Conservation (phyloP, 1,284 basidiomycete genomes). For the Apiotrichum mycotoxinovorans region DNA sequence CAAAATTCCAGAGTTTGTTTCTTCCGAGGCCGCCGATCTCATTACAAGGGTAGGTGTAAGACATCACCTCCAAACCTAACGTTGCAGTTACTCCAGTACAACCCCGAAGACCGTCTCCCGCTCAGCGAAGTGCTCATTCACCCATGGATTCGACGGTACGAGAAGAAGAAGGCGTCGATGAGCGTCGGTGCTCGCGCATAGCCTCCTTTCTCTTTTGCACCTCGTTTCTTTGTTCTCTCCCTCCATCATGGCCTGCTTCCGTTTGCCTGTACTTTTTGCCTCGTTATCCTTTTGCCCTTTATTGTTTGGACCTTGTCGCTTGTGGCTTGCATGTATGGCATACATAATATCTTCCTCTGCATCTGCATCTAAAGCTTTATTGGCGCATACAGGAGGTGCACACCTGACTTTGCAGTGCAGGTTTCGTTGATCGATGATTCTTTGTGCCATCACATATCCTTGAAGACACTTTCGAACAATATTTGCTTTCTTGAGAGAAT, state of each 20-base stretch:
- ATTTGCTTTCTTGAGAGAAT: too few relatives aligned
- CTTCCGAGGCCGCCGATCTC: slow-evolving; percentile 64
- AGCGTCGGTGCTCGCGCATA: slow-evolving; percentile 15
- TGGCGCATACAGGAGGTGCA: too few relatives aligned
- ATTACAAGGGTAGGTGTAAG: slow-evolving; percentile 57
- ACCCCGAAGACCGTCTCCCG: slow-evolving; percentile 76
- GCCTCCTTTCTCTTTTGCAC: too few relatives aligned
- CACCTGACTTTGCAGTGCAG: too few relatives aligned
- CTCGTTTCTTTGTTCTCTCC: too few relatives aligned
- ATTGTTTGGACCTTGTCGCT: background rate
- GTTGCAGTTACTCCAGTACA: slow-evolving; percentile 77
- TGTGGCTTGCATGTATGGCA: background rate
- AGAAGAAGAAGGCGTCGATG: slow-evolving; percentile 35
- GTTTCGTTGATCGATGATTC: too few relatives aligned
- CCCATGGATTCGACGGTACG: slow-evolving; percentile 87
- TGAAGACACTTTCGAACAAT: too few relatives aligned
- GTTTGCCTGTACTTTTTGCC: slow-evolving; percentile 4
- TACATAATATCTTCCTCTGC: background rate
- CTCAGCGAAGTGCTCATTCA: slow-evolving; percentile 77
- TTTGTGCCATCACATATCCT: too few relatives aligned
- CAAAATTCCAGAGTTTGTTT: slow-evolving; percentile 65
- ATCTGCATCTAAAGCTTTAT: too few relatives aligned
- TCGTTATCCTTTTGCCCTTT: background rate
- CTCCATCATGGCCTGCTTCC: background rate
- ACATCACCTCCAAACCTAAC: background rate